Conservation (phyloP, 2,329 filamentous ascomycete genomes). For the Epichloe festucae region DNA sequence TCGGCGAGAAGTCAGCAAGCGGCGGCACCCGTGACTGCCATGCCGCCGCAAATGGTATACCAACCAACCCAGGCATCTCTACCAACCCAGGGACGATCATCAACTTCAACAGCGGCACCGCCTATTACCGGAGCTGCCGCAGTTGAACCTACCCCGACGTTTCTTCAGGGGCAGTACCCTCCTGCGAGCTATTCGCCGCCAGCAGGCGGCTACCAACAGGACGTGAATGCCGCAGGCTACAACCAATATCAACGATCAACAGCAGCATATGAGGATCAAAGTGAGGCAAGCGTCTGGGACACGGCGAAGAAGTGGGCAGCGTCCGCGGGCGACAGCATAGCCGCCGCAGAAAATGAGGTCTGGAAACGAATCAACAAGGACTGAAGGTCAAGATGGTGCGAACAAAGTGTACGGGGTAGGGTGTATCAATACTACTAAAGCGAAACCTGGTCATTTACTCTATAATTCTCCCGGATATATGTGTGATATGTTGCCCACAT, state of each 20-base stretch:
- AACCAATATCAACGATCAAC: constrained; percentile 32
- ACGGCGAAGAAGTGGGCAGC: constrained; percentile 45
- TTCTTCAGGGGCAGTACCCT: constrained; percentile 14
- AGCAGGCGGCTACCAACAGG: constrained; percentile 41
- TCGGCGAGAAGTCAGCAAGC: constrained; percentile 23
- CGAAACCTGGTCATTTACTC: neutral
- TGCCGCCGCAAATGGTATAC: constrained; percentile 36
- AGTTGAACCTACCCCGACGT: constrained; percentile 10
- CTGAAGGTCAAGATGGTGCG: constrained; percentile 10
- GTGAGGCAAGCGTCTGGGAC: constrained; percentile 37
- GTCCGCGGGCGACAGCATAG: constrained; percentile 43
- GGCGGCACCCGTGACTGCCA: constrained; percentile 17
- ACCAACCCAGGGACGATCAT: constrained; percentile 31
- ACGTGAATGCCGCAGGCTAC: constrained; percentile 38
- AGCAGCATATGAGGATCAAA: constrained; percentile 15
- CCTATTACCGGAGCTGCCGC: neutral
- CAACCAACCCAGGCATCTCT: constrained; percentile 31
- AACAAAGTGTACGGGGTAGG: neutral
- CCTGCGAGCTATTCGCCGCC: constrained; percentile 29
- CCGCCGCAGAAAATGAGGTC: constrained; percentile 45
- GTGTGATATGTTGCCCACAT: neutral
- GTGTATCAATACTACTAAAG: neutral
- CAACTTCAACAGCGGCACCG: constrained; percentile 23
- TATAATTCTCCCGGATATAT: neutral
- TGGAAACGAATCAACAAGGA: constrained; percentile 52